phyloP scores from a whole-genome alignment of 768 basidiomycete genomes.

The Macrocybe gigantea region DNA sequence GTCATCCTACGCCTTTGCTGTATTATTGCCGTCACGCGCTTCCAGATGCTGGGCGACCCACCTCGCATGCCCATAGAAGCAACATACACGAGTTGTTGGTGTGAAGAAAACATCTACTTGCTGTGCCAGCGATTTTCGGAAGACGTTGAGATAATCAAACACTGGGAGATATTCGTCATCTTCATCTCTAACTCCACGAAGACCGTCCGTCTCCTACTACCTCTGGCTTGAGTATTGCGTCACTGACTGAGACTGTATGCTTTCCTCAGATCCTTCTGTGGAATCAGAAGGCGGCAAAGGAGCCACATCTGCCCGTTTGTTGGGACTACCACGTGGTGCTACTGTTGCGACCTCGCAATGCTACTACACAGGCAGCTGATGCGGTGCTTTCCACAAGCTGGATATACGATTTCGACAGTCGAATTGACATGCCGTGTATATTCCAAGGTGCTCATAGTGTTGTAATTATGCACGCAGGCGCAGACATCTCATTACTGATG shows the following conservation, averaged over 20 bases:
- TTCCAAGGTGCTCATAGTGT: constrained; percentile 32
- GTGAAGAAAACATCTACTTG: constrained; percentile 72
- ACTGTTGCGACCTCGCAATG: constrained; percentile 33
- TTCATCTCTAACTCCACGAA: constrained; percentile 62
- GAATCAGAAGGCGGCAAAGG: constrained; percentile 43
- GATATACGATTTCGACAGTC: constrained; percentile 70
- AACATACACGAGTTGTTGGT: constrained; percentile 56
- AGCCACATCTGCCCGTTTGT: constrained; percentile 35
- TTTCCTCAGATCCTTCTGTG: constrained; percentile 54
- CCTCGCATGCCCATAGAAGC: constrained; percentile 30
- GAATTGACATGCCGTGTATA: constrained; percentile 43
- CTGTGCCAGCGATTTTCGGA: constrained; percentile 39
- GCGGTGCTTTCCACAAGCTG: constrained; percentile 20
- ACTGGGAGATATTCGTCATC: constrained; percentile 49
- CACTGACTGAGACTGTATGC: background rate
- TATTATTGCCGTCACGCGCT: too few relatives aligned
- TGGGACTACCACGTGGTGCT: constrained; percentile 79
- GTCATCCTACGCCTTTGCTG: too few relatives aligned
- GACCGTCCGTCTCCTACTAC: constrained; percentile 36
- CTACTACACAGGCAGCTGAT: background rate
- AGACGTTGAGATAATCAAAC: constrained; percentile 15
- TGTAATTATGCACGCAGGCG: too few relatives aligned
- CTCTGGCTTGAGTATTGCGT: background rate
- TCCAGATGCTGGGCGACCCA: constrained; percentile 4
- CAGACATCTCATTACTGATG: background rate